Evolutionary conservation across 2,329 filamentous ascomycete genomes (phyloP).

Genomic region (Fusarium avenaceum): DNA sequence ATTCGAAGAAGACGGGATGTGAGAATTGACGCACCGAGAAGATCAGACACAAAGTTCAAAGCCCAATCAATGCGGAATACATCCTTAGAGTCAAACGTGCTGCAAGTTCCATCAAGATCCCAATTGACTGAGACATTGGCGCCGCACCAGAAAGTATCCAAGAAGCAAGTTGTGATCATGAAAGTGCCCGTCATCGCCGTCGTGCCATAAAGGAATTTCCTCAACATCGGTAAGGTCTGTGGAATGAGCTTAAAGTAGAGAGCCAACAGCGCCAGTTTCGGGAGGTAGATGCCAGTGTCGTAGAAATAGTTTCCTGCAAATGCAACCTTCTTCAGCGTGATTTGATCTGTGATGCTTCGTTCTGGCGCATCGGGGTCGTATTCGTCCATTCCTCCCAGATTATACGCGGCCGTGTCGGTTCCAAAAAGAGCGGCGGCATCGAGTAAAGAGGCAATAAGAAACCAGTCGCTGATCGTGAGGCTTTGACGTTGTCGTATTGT

Average conservation of each 20-base stretch:
- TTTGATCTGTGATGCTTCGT: slow-evolving; percentile 27
- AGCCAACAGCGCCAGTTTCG: slow-evolving; percentile 49
- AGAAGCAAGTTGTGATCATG: slow-evolving; percentile 43
- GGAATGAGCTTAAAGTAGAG: slow-evolving; percentile 51
- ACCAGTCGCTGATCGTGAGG: slow-evolving; percentile 51
- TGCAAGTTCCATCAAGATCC: slow-evolving; percentile 45
- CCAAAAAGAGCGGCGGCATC: slow-evolving; percentile 48
- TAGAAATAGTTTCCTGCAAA: slow-evolving; percentile 53
- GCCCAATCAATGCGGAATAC: slow-evolving; percentile 51
- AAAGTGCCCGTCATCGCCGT: slow-evolving; percentile 45
- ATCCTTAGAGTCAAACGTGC: slow-evolving; percentile 44
- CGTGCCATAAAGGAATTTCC: slow-evolving; percentile 41
- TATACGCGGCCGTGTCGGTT: slow-evolving; percentile 49
- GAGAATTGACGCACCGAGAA: slow-evolving; percentile 18
- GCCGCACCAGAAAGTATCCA: slow-evolving; percentile 53
- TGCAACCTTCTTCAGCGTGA: slow-evolving; percentile 46
- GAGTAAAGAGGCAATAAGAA: slow-evolving; percentile 46
- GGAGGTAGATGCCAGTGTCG: slow-evolving; percentile 51
- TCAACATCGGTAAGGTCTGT: slow-evolving; percentile 43
- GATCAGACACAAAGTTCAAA: slow-evolving; percentile 45
- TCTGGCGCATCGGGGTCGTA: slow-evolving; percentile 37
- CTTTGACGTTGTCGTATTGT: slow-evolving; percentile 42
- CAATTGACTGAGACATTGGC: slow-evolving; percentile 48
- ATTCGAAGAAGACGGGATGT: not conserved
- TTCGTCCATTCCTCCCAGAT: slow-evolving; percentile 48